phyloP scores from a whole-genome alignment of 1,284 basidiomycete species.

The Boletus smithii region DNA sequence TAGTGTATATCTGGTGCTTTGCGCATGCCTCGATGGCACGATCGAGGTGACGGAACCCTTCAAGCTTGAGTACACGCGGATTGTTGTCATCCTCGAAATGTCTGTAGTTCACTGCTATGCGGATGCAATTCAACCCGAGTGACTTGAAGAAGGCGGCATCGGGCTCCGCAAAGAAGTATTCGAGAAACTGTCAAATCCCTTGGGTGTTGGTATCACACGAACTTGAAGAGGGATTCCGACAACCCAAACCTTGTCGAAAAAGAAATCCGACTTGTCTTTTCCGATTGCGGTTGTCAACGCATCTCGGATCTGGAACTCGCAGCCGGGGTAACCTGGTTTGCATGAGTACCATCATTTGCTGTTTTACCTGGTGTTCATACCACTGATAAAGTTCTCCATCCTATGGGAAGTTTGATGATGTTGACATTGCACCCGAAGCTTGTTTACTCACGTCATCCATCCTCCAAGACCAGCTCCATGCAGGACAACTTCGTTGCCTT shows the following conservation, averaged over 20 bases:
- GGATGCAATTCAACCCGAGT: constrained; percentile 50
- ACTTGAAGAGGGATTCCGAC: neutral
- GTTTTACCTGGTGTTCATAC: neutral
- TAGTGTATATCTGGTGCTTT: constrained; percentile 33
- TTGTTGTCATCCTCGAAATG: constrained; percentile 43
- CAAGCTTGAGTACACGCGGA: constrained; percentile 28
- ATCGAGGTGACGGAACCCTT: constrained; percentile 36
- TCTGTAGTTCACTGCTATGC: constrained; percentile 45
- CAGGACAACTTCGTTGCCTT: constrained; percentile 33
- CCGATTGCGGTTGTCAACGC: constrained; percentile 40
- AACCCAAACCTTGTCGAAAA: constrained; percentile 40
- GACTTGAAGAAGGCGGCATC: constrained; percentile 50
- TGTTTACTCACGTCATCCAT: constrained; percentile 29
- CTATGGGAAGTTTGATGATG: neutral
- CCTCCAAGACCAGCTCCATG: constrained; percentile 37
- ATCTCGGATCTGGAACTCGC: constrained; percentile 39
- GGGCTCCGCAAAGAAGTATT: constrained; percentile 50
- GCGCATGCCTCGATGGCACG: constrained; percentile 36
- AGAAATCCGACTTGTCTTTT: constrained; percentile 39
- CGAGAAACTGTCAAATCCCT: constrained; percentile 41
- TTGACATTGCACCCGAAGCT: neutral
- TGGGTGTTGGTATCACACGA: neutral
- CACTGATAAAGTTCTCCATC: constrained; percentile 8
- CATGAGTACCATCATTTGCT: neutral
- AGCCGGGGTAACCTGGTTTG: constrained; percentile 33